phyloP scores from a whole-genome alignment of 495 filamentous ascomycete species.

The Friedmanniomyces endolithicus region DNA sequence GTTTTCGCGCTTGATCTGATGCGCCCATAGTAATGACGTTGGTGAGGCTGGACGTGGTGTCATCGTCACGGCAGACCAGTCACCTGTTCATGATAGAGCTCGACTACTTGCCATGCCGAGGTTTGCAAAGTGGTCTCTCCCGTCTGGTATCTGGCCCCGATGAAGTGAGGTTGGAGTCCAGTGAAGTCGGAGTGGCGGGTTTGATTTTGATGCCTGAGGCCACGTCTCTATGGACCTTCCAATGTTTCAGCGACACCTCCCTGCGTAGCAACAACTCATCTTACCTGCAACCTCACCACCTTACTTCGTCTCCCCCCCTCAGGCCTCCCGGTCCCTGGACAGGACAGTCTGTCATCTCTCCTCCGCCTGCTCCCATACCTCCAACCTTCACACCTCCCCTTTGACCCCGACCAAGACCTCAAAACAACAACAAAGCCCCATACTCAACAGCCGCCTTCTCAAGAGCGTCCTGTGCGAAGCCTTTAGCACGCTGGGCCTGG shows the following conservation, averaged over 20 bases:
- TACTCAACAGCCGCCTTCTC: no score
- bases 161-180: background rate
- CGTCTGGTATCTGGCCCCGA: no score
- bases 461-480: no score
- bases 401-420: background rate
- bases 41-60: constrained; percentile 21
- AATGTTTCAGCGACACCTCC: background rate
- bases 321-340: background rate
- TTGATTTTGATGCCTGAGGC: background rate
- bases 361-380: background rate
- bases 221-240: no score
- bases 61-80: background rate
- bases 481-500: no score
- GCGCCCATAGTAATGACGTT: constrained; percentile 27
- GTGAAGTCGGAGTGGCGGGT: background rate
- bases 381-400: background rate
- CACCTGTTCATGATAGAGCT: background rate
- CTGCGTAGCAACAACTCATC: background rate
- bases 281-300: background rate
- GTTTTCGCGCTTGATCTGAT: constrained; percentile 29
- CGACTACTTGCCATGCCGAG: no score
- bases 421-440: no score
- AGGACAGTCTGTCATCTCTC: background rate
- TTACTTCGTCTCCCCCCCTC: background rate
- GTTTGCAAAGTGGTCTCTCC: no score